Base-by-base conservation (phyloP, 768 basidiomycete species). In the Pulveroboletus sp. region DNA sequence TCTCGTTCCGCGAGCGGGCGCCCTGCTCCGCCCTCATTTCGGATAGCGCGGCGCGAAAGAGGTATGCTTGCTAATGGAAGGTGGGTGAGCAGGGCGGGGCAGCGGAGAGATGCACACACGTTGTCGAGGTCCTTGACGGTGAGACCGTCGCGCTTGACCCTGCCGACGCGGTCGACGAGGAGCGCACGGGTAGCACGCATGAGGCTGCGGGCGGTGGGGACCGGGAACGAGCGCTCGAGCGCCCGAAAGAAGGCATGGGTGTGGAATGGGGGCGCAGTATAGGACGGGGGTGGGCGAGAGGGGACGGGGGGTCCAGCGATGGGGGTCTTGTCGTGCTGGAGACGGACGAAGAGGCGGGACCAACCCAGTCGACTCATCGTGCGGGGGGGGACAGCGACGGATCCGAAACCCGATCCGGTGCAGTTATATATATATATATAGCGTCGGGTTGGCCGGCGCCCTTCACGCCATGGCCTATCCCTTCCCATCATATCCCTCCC, bases 21-120 rank as follows among this genome's bases (percentile, higher is more conserved):
- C 86, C 84, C 27, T 91, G 79, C 63, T 96, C 94, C 5, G 89
- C 86, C 17, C 91, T 79, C 41, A 95, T 73, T 65, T 98, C 93
- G 2, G 89, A 89, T 33, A 98, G 69, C 0, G 95, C 96, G 17
- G 96, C 96, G 40, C 86, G 83, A 69, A 96, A 96, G 30, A 97
- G 74, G 67, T 97, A 97, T 15, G 93, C 93, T 85, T 94, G 90
- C 92, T 96, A 60, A 3, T 18, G 30, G 27, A 21, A 0, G 41
- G 46, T 28, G 18, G 35, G 49, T 38, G 39, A 44, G 6, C 26
- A 1, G 27, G 7, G 30, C 3, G 38, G n/a, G 31, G 1, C 0
- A 8, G 18, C 1, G 14, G 31, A 15, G 36, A 27, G 0, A 18
- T 0, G 37, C 8, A 62, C 85, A 47, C 65, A 90, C 89, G 65